A percentile compares a stretch with the other conserved stretches of the same genome.
Evolutionary conservation across 2,329 filamentous ascomycete species (phyloP).

Genomic region (Neopestalotiopsis sp.): DNA sequence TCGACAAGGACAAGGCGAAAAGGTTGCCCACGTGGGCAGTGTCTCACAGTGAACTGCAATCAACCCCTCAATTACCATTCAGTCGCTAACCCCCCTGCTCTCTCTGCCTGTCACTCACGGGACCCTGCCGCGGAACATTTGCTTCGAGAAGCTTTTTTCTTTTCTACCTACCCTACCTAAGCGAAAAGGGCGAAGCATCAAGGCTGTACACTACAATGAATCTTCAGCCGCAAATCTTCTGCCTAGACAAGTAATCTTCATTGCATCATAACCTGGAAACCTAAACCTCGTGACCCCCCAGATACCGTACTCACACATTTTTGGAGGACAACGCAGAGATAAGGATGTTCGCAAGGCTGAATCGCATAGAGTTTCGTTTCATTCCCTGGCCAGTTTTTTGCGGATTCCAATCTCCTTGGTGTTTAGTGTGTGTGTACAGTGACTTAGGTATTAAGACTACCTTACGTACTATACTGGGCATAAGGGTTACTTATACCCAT

Average conservation of each 20-base stretch:
- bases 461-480: no score
- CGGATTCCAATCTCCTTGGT: no score
- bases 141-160: conserved; percentile 12
- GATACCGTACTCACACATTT: no score
- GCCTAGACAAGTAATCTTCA: neutral
- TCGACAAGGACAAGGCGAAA: neutral
- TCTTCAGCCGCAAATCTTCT: neutral
- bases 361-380: no score
- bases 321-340: no score
- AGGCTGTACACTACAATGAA: neutral
- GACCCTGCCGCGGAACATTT: neutral
- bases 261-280: neutral
- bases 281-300: no score
- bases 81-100: neutral
- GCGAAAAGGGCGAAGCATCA: conserved; percentile 2
- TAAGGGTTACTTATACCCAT: no score
- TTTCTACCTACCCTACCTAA: neutral
- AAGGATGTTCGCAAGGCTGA: no score
- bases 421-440: no score
- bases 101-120: neutral
- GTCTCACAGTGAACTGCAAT: neutral
- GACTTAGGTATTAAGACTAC: no score
- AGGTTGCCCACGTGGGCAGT: neutral
- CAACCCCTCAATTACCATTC: neutral
- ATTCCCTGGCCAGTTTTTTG: no score